Evolutionary conservation across 225 moss, liverwort and hornwort species (phyloP).

Genomic region (Marchantia paleacea): DNA sequence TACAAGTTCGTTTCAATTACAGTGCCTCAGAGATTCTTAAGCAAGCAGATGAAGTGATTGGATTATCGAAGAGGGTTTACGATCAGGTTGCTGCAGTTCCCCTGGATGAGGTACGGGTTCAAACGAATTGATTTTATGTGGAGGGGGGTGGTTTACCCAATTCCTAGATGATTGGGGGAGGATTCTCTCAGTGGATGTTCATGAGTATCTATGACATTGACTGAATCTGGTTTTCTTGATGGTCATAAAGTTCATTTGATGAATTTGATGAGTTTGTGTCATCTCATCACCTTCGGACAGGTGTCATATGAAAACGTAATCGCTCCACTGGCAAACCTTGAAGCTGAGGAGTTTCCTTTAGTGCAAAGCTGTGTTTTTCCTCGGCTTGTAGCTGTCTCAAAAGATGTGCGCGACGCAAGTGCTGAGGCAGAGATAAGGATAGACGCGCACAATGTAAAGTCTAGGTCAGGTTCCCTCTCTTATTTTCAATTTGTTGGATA

Average conservation of each 20-base stretch:
- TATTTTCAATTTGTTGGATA: background rate
- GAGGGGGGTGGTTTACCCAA: too few species aligned
- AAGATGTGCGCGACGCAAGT: slow-evolving; percentile 90
- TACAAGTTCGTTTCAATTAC: slow-evolving; percentile 60
- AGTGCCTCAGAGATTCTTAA: slow-evolving; percentile 67
- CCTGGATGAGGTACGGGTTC: slow-evolving; percentile 52
- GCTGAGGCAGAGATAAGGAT: slow-evolving; percentile 92
- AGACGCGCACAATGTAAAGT: slow-evolving; percentile 79
- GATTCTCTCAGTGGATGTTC: background rate
- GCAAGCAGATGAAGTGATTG: slow-evolving; percentile 68
- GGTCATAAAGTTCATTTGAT: too few species aligned
- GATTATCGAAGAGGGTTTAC: slow-evolving; percentile 61
- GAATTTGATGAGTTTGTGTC: background rate
- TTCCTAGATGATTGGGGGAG: too few species aligned
- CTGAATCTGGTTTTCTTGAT: too few species aligned
- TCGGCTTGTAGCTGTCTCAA: slow-evolving; percentile 74
- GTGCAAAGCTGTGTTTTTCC: slow-evolving; percentile 93
- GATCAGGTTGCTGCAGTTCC: slow-evolving; percentile 79
- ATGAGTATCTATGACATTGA: too few species aligned
- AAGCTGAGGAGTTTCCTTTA: slow-evolving; percentile 75
- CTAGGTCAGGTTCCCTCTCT: slow-evolving; percentile 51
- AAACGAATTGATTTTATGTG: background rate
- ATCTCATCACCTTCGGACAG: slow-evolving; percentile 31
- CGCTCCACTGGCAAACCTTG: slow-evolving; percentile 83
- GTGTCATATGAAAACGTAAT: slow-evolving; percentile 83